phyloP scores from a whole-genome alignment of 2,329 filamentous ascomycete genomes.

The Acrocalymma vagum region DNA sequence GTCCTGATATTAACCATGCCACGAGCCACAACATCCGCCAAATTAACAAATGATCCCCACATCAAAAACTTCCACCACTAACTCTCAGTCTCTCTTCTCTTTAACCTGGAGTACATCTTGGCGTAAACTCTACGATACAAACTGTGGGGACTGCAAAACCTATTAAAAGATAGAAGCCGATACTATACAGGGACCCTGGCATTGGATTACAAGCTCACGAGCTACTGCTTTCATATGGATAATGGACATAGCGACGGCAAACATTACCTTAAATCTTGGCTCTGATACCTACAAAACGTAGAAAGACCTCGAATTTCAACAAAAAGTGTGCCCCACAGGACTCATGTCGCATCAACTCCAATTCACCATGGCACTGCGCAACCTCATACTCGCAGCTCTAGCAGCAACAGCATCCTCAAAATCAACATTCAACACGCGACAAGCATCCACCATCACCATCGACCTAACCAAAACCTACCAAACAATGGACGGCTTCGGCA shows the following conservation, averaged over 20 bases:
- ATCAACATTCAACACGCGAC: constrained; percentile 15
- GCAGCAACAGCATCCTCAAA: constrained; percentile 5
- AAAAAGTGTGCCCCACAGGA: neutral
- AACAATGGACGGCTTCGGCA: constrained; percentile 59
- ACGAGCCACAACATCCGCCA: too few species aligned
- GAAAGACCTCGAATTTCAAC: neutral
- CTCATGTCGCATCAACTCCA: neutral
- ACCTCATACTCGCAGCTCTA: constrained; percentile 16
- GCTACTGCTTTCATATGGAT: constrained; percentile 8
- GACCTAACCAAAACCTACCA: constrained; percentile 55
- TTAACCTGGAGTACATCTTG: too few species aligned
- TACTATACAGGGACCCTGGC: too few species aligned
- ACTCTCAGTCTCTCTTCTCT: too few species aligned
- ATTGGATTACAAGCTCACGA: too few species aligned
- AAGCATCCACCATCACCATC: constrained; percentile 48
- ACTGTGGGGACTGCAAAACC: too few species aligned
- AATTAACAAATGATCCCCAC: too few species aligned
- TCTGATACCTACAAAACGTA: neutral
- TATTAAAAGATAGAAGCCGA: too few species aligned
- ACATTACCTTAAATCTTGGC: constrained; percentile 6
- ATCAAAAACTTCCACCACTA: too few species aligned
- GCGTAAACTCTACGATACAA: too few species aligned
- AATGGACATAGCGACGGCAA: constrained; percentile 3
- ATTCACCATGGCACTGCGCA: constrained; percentile 12
- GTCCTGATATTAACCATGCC: too few species aligned